These are phyloP conservation scores for Eragrostis curvula DNA, from an alignment of 176 grass and related monocot genomes.

Conservation along the genomic window DNA sequence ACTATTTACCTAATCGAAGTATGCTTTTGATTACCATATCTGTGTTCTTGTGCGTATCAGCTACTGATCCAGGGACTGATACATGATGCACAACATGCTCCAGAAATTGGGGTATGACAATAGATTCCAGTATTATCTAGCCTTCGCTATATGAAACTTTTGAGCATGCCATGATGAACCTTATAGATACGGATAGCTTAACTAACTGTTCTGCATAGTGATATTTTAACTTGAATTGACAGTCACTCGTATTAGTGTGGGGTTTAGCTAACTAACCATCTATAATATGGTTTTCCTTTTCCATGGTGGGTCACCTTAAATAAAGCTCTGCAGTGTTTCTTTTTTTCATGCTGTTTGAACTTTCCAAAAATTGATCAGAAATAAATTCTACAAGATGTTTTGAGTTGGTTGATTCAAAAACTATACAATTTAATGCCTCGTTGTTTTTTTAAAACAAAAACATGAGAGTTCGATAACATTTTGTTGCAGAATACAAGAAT, in stretches of 20 bases:
- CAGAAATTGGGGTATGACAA: no score
- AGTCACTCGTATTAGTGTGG: no score
- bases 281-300: no score
- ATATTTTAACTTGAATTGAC: background rate
- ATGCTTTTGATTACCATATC: no score
- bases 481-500: conserved; percentile 81
- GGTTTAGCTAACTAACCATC: no score
- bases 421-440: background rate
- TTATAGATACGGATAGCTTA: background rate
- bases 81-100: no score
- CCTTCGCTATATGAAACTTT: no score
- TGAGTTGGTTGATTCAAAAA: background rate
- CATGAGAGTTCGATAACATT: conserved; percentile 1
- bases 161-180: no score
- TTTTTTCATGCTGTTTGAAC: conserved; percentile 17
- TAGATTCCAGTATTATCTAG: no score
- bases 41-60: no score
- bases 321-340: background rate
- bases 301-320: background rate
- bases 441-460: background rate
- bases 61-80: no score
- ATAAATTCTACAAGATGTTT: background rate
- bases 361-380: background rate
- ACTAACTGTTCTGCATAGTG: background rate
- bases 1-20: no score